A percentile compares a stretch with the other conserved stretches of the same genome.
These are phyloP conservation scores for Ustilago bromivora DNA, from an alignment of 1,284 basidiomycete species.

Conservation along the genomic window DNA sequence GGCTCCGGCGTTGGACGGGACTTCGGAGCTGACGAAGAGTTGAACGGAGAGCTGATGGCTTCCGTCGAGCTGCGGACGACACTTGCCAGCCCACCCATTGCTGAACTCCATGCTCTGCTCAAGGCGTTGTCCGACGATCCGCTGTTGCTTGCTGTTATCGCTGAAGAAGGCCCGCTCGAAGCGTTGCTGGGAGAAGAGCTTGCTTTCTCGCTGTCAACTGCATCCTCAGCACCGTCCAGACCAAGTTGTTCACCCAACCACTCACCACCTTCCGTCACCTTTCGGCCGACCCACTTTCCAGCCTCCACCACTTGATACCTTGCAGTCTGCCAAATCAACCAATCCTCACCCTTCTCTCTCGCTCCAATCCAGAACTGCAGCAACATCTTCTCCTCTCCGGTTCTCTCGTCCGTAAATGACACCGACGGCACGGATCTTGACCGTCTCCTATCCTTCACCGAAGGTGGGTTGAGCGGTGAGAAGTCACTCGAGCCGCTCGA, in stretches of 20 bases:
- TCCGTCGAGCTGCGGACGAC: conserved; percentile 39
- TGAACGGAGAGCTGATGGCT: conserved; percentile 32
- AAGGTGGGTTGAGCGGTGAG: conserved; percentile 58
- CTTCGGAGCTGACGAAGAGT: conserved; percentile 18
- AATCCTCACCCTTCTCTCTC: conserved; percentile 57
- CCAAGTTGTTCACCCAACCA: conserved; percentile 50
- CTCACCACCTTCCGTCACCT: conserved; percentile 50
- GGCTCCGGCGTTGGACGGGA: conserved; percentile 32
- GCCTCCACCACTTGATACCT: conserved; percentile 47
- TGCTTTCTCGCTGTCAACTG: not conserved
- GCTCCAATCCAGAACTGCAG: conserved; percentile 60
- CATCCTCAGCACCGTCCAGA: conserved; percentile 8
- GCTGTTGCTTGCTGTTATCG: not conserved
- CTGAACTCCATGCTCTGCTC: conserved; percentile 36
- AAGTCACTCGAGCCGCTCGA: conserved; percentile 40
- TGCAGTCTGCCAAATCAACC: conserved; percentile 51
- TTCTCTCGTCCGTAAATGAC: conserved; percentile 39
- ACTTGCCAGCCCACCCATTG: conserved; percentile 31
- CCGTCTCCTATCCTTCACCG: conserved; percentile 38
- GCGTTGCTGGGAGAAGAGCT: not conserved
- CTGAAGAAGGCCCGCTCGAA: not conserved
- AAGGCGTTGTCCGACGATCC: conserved; percentile 19
- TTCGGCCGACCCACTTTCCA: conserved; percentile 49
- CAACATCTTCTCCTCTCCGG: conserved; percentile 57
- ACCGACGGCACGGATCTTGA: conserved; percentile 54